These are phyloP conservation scores for Tieghemostelium lacteum DNA, from an alignment of 78 protist species.

Conservation along the genomic window DNA sequence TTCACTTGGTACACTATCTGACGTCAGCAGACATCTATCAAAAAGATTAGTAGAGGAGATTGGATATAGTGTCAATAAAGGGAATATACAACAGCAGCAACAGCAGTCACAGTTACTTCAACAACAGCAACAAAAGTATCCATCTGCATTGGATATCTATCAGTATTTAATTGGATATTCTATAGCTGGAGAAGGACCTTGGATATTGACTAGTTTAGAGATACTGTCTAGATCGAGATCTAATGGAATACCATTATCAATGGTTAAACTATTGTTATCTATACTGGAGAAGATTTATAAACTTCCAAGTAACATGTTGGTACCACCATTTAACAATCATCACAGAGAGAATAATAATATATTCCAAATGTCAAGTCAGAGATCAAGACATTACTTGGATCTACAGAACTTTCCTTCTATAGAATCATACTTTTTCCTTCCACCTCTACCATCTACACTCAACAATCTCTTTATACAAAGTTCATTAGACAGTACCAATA, in stretches of 20 bases:
- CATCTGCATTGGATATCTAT: slow-evolving; percentile 3
- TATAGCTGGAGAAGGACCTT: slow-evolving; percentile 52
- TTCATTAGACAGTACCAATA: too few species aligned
- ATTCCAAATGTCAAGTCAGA: neutral
- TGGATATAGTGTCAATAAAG: neutral
- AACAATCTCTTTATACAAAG: slow-evolving; percentile 10
- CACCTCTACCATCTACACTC: slow-evolving; percentile 38
- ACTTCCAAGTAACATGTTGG: neutral
- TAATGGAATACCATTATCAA: slow-evolving; percentile 50
- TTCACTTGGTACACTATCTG: slow-evolving; percentile 22
- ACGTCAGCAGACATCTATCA: slow-evolving; percentile 25
- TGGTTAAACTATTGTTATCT: slow-evolving; percentile 5
- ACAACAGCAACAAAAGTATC: neutral
- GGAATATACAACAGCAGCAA: neutral
- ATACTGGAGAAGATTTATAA: slow-evolving; percentile 3
- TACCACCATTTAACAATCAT: neutral
- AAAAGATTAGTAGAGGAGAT: slow-evolving; percentile 50
- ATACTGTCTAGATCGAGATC: slow-evolving; percentile 37
- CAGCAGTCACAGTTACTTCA: neutral
- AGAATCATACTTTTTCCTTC: slow-evolving; percentile 19
- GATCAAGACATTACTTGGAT: slow-evolving; percentile 1
- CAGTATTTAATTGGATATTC: slow-evolving; percentile 44
- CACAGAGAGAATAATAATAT: neutral
- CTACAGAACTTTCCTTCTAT: neutral
- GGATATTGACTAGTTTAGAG: slow-evolving; percentile 26